Evolutionary conservation across 495 filamentous ascomycete genomes (phyloP).

Genomic region (Trypethelium eluteriae): DNA sequence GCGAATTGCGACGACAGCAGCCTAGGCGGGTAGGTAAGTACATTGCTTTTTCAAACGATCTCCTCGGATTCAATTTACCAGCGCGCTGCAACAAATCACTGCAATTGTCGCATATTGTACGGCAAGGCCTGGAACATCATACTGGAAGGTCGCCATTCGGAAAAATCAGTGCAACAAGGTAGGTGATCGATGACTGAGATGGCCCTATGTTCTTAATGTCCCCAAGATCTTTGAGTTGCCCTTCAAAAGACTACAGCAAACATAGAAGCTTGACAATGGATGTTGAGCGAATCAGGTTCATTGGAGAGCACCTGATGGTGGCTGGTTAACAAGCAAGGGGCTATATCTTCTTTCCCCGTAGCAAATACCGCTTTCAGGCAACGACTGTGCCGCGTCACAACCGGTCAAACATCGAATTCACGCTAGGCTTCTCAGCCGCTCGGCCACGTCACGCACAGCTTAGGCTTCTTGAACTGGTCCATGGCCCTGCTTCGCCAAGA

Average conservation of each 20-base stretch:
- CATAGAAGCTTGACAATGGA: not conserved
- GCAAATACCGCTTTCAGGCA: not conserved
- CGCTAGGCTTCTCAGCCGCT: not conserved
- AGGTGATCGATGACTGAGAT: not conserved
- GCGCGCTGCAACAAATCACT: slow-evolving; percentile 4
- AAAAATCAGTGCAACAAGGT: not conserved
- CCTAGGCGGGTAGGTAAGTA: not conserved
- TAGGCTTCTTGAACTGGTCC: not conserved
- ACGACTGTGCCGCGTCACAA: not conserved
- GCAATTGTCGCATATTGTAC: not conserved
- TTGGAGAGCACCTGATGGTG: too few relatives aligned
- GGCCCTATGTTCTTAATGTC: not conserved
- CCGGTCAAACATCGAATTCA: not conserved
- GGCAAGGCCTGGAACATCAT: not conserved
- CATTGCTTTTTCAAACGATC: not conserved
- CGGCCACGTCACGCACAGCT: not conserved
- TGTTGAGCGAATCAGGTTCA: not conserved
- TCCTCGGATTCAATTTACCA: not conserved
- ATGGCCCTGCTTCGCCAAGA: not conserved
- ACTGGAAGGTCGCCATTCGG: not conserved
- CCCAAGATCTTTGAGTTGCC: not conserved
- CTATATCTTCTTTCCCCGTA: not conserved
- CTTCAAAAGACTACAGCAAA: not conserved
- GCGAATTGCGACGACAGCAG: not conserved
- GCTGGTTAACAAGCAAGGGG: not conserved